A percentile compares a stretch with the other conserved stretches of the same genome.
These are phyloP conservation scores for Podila epicladia DNA, from an alignment of 192 early-diverging fungal genomes.

Conservation along the genomic window DNA sequence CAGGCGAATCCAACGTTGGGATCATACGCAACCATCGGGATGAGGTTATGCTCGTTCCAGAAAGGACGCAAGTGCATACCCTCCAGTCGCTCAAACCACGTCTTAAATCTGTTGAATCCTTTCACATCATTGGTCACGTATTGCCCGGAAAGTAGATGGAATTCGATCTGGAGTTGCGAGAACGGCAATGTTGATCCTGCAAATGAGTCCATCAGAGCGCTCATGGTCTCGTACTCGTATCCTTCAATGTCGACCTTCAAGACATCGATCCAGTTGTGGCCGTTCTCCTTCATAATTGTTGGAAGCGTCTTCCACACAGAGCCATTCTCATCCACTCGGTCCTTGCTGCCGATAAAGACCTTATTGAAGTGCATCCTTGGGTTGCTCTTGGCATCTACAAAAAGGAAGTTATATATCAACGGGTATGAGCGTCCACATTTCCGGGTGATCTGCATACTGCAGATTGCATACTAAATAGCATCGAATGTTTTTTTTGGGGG, in stretches of 20 bases:
- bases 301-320: not conserved
- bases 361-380: constrained; percentile 14
- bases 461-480: not conserved
- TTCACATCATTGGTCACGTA: not conserved
- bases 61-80: constrained; percentile 3
- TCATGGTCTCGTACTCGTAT: constrained; percentile 7
- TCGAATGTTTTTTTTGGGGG: not conserved
- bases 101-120: not conserved
- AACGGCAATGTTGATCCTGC: not conserved
- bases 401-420: not conserved
- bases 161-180: constrained; percentile 13
- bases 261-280: constrained; percentile 8
- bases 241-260: constrained; percentile 27
- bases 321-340: not conserved
- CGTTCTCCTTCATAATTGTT: constrained; percentile 17
- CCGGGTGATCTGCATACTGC: not conserved
- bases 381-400: constrained; percentile 5
- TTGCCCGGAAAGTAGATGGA: not conserved
- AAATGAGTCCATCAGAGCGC: not conserved
- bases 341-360: not conserved
- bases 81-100: constrained; percentile 11
- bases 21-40: not conserved
- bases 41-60: constrained; percentile 12
- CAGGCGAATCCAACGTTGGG: too few species aligned
- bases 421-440: not conserved